These are phyloP conservation scores for Tolypocladium album DNA, from an alignment of 2,329 filamentous ascomycete genomes.

Conservation along the genomic window DNA sequence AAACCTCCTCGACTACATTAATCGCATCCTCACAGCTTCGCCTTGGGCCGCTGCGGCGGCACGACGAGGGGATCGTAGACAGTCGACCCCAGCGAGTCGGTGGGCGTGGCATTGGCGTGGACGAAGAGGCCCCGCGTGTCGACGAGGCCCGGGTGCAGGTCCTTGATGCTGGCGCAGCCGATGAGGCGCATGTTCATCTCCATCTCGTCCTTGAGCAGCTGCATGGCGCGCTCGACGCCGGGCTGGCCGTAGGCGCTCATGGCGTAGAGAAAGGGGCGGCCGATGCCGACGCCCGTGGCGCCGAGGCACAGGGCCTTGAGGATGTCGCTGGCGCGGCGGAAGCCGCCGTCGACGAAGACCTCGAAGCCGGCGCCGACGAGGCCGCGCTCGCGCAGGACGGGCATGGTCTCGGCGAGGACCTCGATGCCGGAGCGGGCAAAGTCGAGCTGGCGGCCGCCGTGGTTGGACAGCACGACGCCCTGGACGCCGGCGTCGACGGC, in stretches of 20 bases:
- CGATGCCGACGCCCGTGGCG: constrained; percentile 86
- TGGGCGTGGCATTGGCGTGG: constrained; percentile 38
- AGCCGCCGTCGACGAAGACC: constrained; percentile 82
- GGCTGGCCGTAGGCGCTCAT: constrained; percentile 86
- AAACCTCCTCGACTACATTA: not conserved
- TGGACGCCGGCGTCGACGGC: constrained; percentile 76
- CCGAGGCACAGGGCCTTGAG: constrained; percentile 91
- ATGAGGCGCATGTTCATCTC: constrained; percentile 98
- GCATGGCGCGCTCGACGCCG: constrained; percentile 88
- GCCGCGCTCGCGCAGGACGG: constrained; percentile 63
- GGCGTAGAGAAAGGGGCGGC: constrained; percentile 87
- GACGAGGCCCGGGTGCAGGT: constrained; percentile 71
- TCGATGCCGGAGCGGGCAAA: constrained; percentile 84
- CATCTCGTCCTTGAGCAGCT: constrained; percentile 88
- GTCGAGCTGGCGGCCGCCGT: constrained; percentile 89
- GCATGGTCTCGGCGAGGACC: constrained; percentile 87
- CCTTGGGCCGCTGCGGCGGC: constrained; percentile 39
- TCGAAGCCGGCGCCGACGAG: constrained; percentile 55
- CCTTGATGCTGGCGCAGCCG: constrained; percentile 61
- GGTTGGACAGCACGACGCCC: constrained; percentile 89
- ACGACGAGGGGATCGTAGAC: constrained; percentile 44
- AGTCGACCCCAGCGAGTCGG: constrained; percentile 34
- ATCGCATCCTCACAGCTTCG: constrained; percentile 32
- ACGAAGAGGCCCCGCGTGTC: constrained; percentile 60
- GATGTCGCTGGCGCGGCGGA: constrained; percentile 85